Percentiles rank a stretch among this genome's conserved stretches.
Evolutionary conservation across 352 stramenopile genomes (phyloP).

Genomic region (Thalassiosira livingstoniorum): DNA sequence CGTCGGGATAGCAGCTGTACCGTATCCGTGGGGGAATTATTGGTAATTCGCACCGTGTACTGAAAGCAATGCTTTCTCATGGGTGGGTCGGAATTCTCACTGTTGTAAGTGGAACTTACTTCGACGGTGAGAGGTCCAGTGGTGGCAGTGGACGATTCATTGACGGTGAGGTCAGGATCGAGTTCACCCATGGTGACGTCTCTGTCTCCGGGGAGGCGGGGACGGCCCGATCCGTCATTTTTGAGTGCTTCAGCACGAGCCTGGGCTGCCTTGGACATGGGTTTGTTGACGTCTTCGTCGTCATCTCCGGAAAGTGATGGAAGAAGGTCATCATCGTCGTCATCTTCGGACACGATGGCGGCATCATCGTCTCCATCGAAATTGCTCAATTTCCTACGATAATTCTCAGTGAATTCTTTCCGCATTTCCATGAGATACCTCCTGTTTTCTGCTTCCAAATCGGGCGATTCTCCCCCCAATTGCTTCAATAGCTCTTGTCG

Average conservation of each 20-base stretch:
- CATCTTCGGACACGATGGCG: slow-evolving; percentile 25
- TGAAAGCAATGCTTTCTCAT: slow-evolving; percentile 88
- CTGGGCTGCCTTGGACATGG: slow-evolving; percentile 62
- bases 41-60: slow-evolving; percentile 88
- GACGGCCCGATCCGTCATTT: slow-evolving; percentile 71
- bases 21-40: slow-evolving; percentile 81
- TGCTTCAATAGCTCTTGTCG: no score
- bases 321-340: slow-evolving; percentile 12
- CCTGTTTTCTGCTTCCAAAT: slow-evolving; percentile 32
- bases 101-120: slow-evolving; percentile 81
- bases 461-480: slow-evolving; percentile 11
- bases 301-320: slow-evolving; percentile 17
- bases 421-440: slow-evolving; percentile 64
- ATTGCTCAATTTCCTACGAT: no score
- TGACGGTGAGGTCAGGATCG: slow-evolving; percentile 51
- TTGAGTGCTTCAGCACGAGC: slow-evolving; percentile 71
- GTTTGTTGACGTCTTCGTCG: slow-evolving; percentile 6
- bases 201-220: slow-evolving; percentile 72
- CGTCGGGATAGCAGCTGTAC: slow-evolving; percentile 84
- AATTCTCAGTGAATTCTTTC: no score
- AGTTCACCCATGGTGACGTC: slow-evolving; percentile 77
- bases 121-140: slow-evolving; percentile 75
- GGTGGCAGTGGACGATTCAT: slow-evolving; percentile 63
- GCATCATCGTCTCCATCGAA: slow-evolving; percentile 49
- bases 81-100: slow-evolving; percentile 84